Evolutionary conservation across 768 basidiomycete genomes (phyloP).

Genomic region (Boletales sp.): DNA sequence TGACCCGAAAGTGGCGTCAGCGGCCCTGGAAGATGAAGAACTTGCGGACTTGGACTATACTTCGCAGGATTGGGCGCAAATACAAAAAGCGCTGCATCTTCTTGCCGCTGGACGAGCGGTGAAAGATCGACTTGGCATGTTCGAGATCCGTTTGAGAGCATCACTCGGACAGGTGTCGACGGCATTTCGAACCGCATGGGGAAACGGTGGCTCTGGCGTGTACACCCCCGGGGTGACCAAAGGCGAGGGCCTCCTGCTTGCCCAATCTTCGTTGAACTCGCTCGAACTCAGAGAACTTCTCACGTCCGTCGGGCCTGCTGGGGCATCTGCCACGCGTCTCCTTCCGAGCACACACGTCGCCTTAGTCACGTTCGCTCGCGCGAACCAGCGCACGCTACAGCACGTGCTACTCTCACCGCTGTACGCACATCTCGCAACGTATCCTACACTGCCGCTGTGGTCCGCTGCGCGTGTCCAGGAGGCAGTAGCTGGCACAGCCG

Average conservation of each 20-base stretch:
- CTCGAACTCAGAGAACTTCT: constrained; percentile 53
- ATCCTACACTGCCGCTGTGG: constrained; percentile 72
- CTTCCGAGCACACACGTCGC: constrained; percentile 54
- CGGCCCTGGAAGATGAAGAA: constrained; percentile 45
- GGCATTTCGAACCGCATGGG: constrained; percentile 53
- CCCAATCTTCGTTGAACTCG: constrained; percentile 84
- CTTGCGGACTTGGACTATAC: constrained; percentile 84
- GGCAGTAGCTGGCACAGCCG: constrained; percentile 31
- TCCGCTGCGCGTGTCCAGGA: constrained; percentile 36
- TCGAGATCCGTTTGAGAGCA: constrained; percentile 68
- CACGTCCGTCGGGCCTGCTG: constrained; percentile 18
- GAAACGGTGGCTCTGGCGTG: constrained; percentile 47
- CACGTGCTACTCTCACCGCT: constrained; percentile 83
- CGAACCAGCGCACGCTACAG: constrained; percentile 78
- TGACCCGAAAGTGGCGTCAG: constrained; percentile 24
- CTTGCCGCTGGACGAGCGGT: constrained; percentile 77
- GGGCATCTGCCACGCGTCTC: constrained; percentile 32
- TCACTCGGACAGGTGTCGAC: constrained; percentile 57
- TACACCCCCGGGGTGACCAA: constrained; percentile 55
- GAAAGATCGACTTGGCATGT: constrained; percentile 59
- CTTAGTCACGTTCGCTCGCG: constrained; percentile 59
- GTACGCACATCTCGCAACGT: constrained; percentile 63
- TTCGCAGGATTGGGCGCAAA: constrained; percentile 82
- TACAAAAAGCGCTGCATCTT: constrained; percentile 79
- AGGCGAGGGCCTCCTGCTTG: constrained; percentile 71